Evolutionary conservation across 345 rosid species (phyloP), one percentile per base, ranked within the genome.

Genomic region (Moricandia arvensis): DNA sequence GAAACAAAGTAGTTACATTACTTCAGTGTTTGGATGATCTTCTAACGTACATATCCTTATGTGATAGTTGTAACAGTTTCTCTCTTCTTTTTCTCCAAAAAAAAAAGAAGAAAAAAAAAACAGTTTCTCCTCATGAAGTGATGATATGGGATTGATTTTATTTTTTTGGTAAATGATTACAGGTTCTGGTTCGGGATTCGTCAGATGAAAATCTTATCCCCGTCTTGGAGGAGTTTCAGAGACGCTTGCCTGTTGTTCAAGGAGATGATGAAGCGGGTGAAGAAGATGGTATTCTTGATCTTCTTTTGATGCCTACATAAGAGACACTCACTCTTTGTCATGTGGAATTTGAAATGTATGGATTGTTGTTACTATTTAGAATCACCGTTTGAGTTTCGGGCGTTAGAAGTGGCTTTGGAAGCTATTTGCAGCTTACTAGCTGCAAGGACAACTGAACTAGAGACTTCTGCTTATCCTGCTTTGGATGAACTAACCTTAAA

Each of bases 181-280:
- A 94, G 98, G 91, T 94, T 65, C 72, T 91, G 83, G 83, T 94
- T 80, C 87, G 95, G 33, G 96, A 91, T 76, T 93, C 98, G 4
- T 47, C 79, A 29, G 98, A 89, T 83, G 93, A 85, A 80, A 76
- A 88, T 82, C 86, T 94, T 35, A 82, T 91, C 7, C 97, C 98
- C 7, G 93, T 90, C 63, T 82, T 91, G 27, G 89, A 90, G 83
- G 95, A 94, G 80, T 93, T 94, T 80, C 91, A 83, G 70, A 85
- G 96, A 74, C 89, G 93, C 61, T 70, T 94, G 41, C 87, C 90
- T 69, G 72, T 78, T 31, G 38, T 75, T 66, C 89, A 83, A 21
- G 82, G 74, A 34, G 82, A 83, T 78, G 89, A 73, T 75, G 98
- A 90, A 58, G 78, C 66, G 5, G 93, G 86, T 69, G 98, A 91